Base-by-base conservation (phyloP, 768 basidiomycete genomes). In the Daedaleopsis sinensis region DNA sequence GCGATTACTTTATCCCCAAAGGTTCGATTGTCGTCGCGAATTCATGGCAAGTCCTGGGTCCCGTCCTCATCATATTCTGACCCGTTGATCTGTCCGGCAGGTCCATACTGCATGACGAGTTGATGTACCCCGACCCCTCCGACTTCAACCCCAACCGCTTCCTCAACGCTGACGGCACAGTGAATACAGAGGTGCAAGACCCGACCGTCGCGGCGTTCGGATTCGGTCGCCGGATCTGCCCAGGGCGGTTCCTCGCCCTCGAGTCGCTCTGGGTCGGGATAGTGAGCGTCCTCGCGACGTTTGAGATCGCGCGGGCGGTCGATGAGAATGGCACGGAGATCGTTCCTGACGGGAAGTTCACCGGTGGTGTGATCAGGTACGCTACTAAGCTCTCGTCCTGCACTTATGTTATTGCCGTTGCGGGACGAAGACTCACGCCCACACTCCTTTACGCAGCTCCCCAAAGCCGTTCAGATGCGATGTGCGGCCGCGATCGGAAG, bases 271-370 rank as follows among this genome's bases (percentile, higher is more conserved):
- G 61, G 61, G 23, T 70, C 48, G 65, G 63, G 18, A 56, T 71
- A 19, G 67, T 64, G 12, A 54, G 52, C 39, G 47, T 65, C 4
- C 59, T 71, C 0, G 65, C 70, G 9, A 59, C 55, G n/a, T 66
- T 61, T 46, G 58, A 63, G 48, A 57, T 71, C 27, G 43, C 32
- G 11, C 63, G 63, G 49, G 46, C 64, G 16, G 23, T 52, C 3
- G 66, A 70, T 52, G 64, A 59, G 19, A 19, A 65, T 13, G 70
- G 69, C 8, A 24, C 55, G 24, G 53, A 39, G 11, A 57, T 69
- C 32, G 51, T 73, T 21, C 79, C 77, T 0, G 66, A 70, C 12
- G 64, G 74, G 6, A 63, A 71, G 1, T 79, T 74, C 68, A 73
- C 67, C n/a, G 68, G 67, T 21, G 72, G 75, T 6, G 58, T 66